These are phyloP conservation scores for Misopates orontium DNA, from an alignment of 257 asterid genomes.

Conservation along the genomic window DNA sequence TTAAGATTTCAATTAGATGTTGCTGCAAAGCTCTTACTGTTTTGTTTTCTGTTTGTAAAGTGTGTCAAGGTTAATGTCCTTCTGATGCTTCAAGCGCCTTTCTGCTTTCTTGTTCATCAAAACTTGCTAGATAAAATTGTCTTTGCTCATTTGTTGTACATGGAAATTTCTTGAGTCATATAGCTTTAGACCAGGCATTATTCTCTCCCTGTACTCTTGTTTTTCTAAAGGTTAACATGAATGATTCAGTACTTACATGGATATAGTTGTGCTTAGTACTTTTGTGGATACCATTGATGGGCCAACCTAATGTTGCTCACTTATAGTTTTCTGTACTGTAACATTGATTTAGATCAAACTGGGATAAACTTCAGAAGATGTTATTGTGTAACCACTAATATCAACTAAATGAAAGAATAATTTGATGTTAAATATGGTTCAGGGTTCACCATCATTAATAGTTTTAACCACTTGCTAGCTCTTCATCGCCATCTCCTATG, in stretches of 20 bases:
- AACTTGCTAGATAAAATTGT: not conserved
- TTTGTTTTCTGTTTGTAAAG: no score
- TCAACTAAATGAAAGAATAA: no score
- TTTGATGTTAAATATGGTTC: no score
- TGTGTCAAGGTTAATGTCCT: conserved; percentile 27
- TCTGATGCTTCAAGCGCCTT: not conserved
- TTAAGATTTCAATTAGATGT: no score
- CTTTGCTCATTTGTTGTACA: not conserved
- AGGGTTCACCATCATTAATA: no score
- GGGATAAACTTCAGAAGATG: no score
- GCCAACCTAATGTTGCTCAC: not conserved
- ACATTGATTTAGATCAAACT: not conserved
- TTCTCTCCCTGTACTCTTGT: no score
- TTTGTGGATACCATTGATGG: not conserved
- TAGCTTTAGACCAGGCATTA: no score
- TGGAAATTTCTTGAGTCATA: not conserved
- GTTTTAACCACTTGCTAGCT: no score
- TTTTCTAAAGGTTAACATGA: not conserved
- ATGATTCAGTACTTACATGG: not conserved
- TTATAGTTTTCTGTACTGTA: not conserved
- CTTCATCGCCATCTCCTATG: no score
- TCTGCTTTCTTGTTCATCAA: not conserved
- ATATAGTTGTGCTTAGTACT: not conserved
- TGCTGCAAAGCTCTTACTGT: no score
- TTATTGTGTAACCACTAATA: no score